phyloP scores from a whole-genome alignment of 768 basidiomycete species.

The Agrocybe pediades region DNA sequence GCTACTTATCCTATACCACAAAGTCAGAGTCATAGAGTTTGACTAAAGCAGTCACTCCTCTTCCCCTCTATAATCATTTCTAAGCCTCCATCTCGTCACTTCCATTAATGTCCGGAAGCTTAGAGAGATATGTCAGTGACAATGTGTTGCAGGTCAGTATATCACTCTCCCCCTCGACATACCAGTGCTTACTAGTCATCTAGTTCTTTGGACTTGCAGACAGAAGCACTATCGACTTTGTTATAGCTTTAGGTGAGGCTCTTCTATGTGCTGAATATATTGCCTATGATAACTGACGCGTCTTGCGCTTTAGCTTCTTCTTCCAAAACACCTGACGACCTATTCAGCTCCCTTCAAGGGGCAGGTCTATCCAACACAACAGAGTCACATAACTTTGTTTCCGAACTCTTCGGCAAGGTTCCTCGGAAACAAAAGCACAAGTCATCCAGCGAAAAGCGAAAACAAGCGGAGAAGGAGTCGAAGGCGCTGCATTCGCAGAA shows the following conservation, averaged over 20 bases:
- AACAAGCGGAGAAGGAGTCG: slow-evolving; percentile 75
- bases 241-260: slow-evolving; percentile 76
- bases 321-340: slow-evolving; percentile 76
- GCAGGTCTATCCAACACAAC: slow-evolving; percentile 83
- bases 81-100: too few species aligned
- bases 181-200: slow-evolving; percentile 7
- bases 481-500: slow-evolving; percentile 69
- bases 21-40: too few species aligned
- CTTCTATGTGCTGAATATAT: background rate
- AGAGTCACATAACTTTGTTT: slow-evolving; percentile 79
- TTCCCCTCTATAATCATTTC: too few species aligned
- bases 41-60: too few species aligned
- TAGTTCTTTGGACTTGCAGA: slow-evolving; percentile 87
- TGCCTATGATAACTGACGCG: background rate
- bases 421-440: slow-evolving; percentile 82
- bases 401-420: slow-evolving; percentile 72
- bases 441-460: slow-evolving; percentile 45
- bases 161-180: background rate
- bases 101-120: slow-evolving; percentile 67
- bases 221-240: slow-evolving; percentile 82
- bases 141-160: slow-evolving; percentile 66
- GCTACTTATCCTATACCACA: too few species aligned
- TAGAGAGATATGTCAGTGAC: slow-evolving; percentile 78
- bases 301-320: slow-evolving; percentile 66
- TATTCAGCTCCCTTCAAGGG: slow-evolving; percentile 73